Conservation (phyloP, 2,329 filamentous ascomycete species). For the Thelonectria rubi region DNA sequence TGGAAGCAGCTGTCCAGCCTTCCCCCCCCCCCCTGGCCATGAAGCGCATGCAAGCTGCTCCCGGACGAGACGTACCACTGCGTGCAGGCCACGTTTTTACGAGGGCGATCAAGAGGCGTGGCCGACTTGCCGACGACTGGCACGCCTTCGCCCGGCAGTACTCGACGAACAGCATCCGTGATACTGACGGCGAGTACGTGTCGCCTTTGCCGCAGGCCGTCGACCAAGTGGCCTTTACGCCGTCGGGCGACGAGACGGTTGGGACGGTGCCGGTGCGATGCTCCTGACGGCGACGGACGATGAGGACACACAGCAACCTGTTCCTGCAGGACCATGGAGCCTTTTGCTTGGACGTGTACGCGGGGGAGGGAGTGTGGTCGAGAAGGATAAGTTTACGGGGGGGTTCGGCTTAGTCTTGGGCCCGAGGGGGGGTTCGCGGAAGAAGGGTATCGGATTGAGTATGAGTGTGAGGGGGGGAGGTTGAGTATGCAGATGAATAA, state of each 20-base stretch:
- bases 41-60: too few relatives aligned
- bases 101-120: too few relatives aligned
- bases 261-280: neutral
- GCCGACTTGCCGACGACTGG: constrained; percentile 6
- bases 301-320: neutral
- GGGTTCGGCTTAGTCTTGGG: neutral
- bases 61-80: too few relatives aligned
- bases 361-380: neutral
- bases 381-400: neutral
- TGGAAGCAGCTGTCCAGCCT: too few relatives aligned
- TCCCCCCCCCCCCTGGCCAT: too few relatives aligned
- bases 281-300: neutral
- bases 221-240: neutral
- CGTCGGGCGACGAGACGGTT: neutral
- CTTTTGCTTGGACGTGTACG: neutral
- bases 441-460: neutral
- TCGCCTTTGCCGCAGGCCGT: neutral
- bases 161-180: constrained; percentile 10
- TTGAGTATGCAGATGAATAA: neutral
- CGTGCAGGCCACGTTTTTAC: too few relatives aligned
- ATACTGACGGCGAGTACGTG: constrained; percentile 1
- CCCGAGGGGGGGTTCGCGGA: neutral
- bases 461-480: neutral
- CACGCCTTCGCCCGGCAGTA: constrained; percentile 13
- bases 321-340: neutral